Evolutionary conservation across 129 eudicot species (phyloP), one percentile per base, ranked within the genome.

Genomic region (Tanacetum coccineum): DNA sequence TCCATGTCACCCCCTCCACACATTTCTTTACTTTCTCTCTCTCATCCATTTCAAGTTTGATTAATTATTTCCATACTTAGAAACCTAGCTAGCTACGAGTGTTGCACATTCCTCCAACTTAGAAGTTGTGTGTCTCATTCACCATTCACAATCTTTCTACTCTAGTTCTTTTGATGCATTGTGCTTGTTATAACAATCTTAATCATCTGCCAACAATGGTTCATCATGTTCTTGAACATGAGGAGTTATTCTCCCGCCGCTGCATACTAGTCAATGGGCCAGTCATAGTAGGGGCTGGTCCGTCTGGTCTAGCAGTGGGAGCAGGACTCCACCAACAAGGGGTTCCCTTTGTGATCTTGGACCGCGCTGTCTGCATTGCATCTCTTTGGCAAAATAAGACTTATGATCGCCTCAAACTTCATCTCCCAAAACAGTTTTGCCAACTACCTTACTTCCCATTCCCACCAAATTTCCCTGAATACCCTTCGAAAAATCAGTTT

Each of bases 231-330:
- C 49, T 67, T 10, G 85, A 83, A 11, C 78, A 71, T 7, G 80
- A 68, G 42, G 85, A 73, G 28, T 80, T 84, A 20, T 84, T 94
- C 20, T 50, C 94, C 0, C 80, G 87, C 17, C 84, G 91, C 4
- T 89, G 95, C 82, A 72, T 83, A 51, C 74, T 87, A 19, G 95
- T 94, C 0, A 87, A 87, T 22, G 97, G 99, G 25, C 99, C 99
- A 2, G 97, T 94, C 25, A 89, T 94, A 25, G 87, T 94, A 0
- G 99, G 99, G n/a, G 97, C 97, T 0, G 99, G 99, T 18, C 97
- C 99, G 5, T 94, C 99, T 0, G 99, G 99, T 15, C 68, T 94
- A 36, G 94, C 97, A 3, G 99, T 94, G 0, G 94, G 85, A 1
- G 97, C 99, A 0, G 95, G 97, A 40, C 90, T 94, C 3, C 81